A percentile compares a stretch with the other conserved stretches of the same genome.
phyloP scores from a whole-genome alignment of 2,329 filamentous ascomycete genomes.

The Microcyclosporella mali region DNA sequence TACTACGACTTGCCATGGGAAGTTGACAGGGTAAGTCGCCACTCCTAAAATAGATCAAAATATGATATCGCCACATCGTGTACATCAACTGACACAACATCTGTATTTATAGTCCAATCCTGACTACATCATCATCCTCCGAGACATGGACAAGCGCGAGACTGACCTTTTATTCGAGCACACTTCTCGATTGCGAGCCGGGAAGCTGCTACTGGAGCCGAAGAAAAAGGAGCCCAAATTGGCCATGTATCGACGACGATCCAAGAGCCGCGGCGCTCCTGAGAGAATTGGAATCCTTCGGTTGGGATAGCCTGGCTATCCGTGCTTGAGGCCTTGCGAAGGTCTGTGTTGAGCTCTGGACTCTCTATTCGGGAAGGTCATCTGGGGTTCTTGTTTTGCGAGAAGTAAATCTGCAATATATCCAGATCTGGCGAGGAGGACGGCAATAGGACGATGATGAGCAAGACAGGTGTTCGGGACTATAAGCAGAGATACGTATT shows the following conservation, averaged over 20 bases:
- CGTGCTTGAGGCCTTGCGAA: too few species aligned
- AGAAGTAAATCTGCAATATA: too few species aligned
- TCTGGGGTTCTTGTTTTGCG: too few species aligned
- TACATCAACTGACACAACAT: slow-evolving; percentile 10
- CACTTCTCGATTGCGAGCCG: slow-evolving; percentile 39
- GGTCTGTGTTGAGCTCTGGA: too few species aligned
- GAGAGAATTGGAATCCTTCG: slow-evolving; percentile 18
- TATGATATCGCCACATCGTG: not conserved
- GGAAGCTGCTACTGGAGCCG: slow-evolving; percentile 40
- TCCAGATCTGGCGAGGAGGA: too few species aligned
- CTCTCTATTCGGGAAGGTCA: too few species aligned
- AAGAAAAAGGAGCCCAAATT: slow-evolving; percentile 36
- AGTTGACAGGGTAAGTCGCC: slow-evolving; percentile 40
- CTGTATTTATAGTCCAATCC: slow-evolving; percentile 33
- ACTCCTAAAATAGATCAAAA: not conserved
- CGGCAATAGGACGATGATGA: too few species aligned
- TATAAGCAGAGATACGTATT: too few species aligned
- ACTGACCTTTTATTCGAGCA: slow-evolving; percentile 48
- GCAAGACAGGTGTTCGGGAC: too few species aligned
- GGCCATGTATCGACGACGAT: slow-evolving; percentile 38
- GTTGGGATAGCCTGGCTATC: slow-evolving; percentile 7
- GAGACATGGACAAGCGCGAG: slow-evolving; percentile 44
- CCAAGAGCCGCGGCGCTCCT: slow-evolving; percentile 23
- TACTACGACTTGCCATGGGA: slow-evolving; percentile 45
- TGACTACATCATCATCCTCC: slow-evolving; percentile 46